These are phyloP conservation scores for Xylariaceae sp. DNA, from an alignment of 2,329 filamentous ascomycete species.

Conservation along the genomic window DNA sequence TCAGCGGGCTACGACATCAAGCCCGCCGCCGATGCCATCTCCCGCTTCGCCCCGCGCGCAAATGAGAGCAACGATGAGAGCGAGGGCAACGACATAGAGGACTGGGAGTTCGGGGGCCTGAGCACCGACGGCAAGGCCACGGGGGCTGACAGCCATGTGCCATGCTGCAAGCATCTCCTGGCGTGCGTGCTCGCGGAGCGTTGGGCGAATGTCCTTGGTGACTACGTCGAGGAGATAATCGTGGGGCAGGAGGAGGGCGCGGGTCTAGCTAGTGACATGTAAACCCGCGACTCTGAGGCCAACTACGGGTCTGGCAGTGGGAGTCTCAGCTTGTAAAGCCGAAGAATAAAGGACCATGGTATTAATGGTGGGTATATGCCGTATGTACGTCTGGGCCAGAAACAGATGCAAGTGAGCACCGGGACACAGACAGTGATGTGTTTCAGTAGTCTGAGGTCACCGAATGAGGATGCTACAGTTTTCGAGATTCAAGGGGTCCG, in stretches of 20 bases:
- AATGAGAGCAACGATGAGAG: constrained; percentile 5
- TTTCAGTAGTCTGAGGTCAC: too few species aligned
- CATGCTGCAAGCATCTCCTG: constrained; percentile 83
- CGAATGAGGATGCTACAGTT: too few species aligned
- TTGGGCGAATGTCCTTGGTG: constrained; percentile 54
- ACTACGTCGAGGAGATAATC: constrained; percentile 48
- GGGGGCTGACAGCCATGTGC: constrained; percentile 35
- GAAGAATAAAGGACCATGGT: too few species aligned
- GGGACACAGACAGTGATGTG: too few species aligned
- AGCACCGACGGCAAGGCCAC: constrained; percentile 30
- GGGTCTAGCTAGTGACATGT: constrained; percentile 56
- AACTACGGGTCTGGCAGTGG: too few species aligned
- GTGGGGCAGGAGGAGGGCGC: constrained; percentile 65
- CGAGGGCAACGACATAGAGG: neutral
- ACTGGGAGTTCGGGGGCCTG: constrained; percentile 29
- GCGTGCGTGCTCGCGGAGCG: constrained; percentile 72
- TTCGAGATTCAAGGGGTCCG: too few species aligned
- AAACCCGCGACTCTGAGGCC: constrained; percentile 5
- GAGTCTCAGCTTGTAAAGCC: too few species aligned
- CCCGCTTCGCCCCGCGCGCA: constrained; percentile 1
- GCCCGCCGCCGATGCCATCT: neutral
- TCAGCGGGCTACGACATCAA: neutral
- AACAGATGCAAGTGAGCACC: too few species aligned
- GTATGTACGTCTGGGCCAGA: too few species aligned
- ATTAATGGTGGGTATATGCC: too few species aligned